Percentiles rank a stretch among this genome's conserved stretches.
Conservation (phyloP, 441 rosid genomes). For the Mallotus japonicus region DNA sequence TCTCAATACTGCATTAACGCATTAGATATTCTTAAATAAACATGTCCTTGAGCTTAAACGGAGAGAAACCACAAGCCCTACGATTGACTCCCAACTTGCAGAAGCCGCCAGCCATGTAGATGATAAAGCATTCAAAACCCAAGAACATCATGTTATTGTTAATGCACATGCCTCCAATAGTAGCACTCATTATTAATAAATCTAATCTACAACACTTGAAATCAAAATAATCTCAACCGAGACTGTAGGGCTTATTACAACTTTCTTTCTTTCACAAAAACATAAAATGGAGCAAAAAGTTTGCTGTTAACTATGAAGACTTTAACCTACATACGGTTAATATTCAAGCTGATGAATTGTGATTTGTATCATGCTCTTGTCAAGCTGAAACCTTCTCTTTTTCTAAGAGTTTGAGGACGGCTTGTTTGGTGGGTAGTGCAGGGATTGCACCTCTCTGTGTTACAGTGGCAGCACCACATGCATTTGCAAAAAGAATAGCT, state of each 20-base stretch:
- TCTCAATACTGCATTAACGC: no score
- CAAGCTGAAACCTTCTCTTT: constrained; percentile 23
- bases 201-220: constrained; percentile 15
- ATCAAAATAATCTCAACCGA: neutral
- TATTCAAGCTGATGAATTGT: constrained; percentile 13
- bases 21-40: no score
- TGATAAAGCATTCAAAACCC: neutral
- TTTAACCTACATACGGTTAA: constrained; percentile 7
- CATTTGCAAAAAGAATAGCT: constrained; percentile 79
- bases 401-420: constrained; percentile 43
- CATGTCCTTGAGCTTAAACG: no score
- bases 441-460: constrained; percentile 95
- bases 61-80: no score
- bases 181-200: neutral
- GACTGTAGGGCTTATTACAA: neutral
- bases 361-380: neutral
- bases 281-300: constrained; percentile 2
- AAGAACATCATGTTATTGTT: neutral
- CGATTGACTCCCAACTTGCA: no score
- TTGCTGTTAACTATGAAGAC: neutral
- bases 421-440: constrained; percentile 68
- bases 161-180: neutral
- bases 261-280: neutral
- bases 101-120: no score
- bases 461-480: constrained; percentile 81